These are phyloP conservation scores for Penicillium decumbens DNA, from an alignment of 2,329 filamentous ascomycete species.

Conservation along the genomic window DNA sequence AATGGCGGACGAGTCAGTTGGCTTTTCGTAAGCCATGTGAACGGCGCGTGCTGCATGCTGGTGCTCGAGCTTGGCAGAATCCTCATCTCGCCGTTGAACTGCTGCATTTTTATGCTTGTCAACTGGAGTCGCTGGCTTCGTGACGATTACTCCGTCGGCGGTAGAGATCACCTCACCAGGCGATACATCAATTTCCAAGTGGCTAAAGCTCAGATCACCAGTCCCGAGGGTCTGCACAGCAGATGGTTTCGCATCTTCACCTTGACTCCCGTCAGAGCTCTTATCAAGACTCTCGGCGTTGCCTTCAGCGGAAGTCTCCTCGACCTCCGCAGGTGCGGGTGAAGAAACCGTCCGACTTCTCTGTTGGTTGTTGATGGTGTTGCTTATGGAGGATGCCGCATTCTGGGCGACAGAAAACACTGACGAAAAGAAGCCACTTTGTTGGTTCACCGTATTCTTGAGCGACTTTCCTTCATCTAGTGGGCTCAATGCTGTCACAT, in stretches of 20 bases:
- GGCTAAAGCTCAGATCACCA: slow-evolving; percentile 83
- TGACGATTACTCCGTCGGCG: slow-evolving; percentile 37
- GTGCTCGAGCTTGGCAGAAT: slow-evolving; percentile 55
- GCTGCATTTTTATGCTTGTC: slow-evolving; percentile 37
- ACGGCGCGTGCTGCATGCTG: slow-evolving; percentile 57
- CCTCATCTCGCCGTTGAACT: slow-evolving; percentile 46
- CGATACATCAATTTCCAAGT: slow-evolving; percentile 64
- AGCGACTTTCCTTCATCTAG: slow-evolving; percentile 59
- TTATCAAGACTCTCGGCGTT: slow-evolving; percentile 27
- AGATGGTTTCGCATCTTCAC: slow-evolving; percentile 58
- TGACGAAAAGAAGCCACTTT: slow-evolving; percentile 79
- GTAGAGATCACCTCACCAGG: slow-evolving; percentile 35
- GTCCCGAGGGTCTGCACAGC: slow-evolving; percentile 85
- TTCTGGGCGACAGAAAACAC: slow-evolving; percentile 91
- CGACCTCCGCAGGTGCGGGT: slow-evolving; percentile 28
- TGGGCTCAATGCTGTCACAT: slow-evolving; percentile 66
- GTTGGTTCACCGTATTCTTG: slow-evolving; percentile 53
- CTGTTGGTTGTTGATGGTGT: slow-evolving; percentile 52
- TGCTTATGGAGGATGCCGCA: slow-evolving; percentile 76
- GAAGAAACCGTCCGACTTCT: slow-evolving; percentile 38
- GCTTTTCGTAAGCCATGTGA: slow-evolving; percentile 54
- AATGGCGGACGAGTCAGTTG: slow-evolving; percentile 34
- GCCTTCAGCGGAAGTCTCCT: slow-evolving; percentile 24
- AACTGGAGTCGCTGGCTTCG: slow-evolving; percentile 30
- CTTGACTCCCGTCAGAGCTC: slow-evolving; percentile 22